Base-by-base conservation (phyloP, 208 protist species). In the Zelonia costaricensis region DNA sequence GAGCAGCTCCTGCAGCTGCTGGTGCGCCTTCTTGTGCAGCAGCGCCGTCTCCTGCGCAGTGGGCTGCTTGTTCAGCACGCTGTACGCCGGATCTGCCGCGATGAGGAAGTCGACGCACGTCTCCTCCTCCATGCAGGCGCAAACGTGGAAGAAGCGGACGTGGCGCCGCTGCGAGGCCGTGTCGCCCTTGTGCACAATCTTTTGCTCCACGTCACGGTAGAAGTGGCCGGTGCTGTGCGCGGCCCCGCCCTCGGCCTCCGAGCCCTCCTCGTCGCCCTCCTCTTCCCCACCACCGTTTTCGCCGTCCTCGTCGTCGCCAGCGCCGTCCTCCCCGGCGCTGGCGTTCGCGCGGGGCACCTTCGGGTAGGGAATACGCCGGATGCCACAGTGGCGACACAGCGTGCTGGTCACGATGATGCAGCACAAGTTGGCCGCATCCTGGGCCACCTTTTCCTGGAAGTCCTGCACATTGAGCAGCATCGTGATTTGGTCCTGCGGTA, bases 101-200 rank as follows among this genome's bases (percentile, higher is more conserved):
- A 94, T 59, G 3, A 94, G 59, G 22, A 68, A 69, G 20, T 70
- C 71, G 33, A 92, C 78, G 57, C 88, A 81, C 15, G 80, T 88
- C 49, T 91, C 83, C 42, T 83, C 75, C 52, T 84, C 74, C 1
- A 71, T 64, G 25, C 86, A 88, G 31, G 85, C 76, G 47, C 84
- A 86, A 22, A 92, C 74, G 66, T 92, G 84, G 59, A 94, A 94
- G 47, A 92, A 94, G 60, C 88, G 88, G 10, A 90, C 80, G 47
- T 81, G 76, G 13, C 82, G 81, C 2, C 82, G 74, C 61, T 91
- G 75, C 9, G 30, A 10, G 0, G 70, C 28, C n/a, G 67, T 80
- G 4, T 45, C 42, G 3, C 68, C 56, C 2, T 73, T 74, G 20
- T 59, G 49, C 1, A 93, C 69, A 22, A 93, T 57, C 6, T 57